Evolutionary conservation across 1,284 basidiomycete species (phyloP), one percentile per base, ranked within the genome.

Genomic region (Ganoderma meredithae): DNA sequence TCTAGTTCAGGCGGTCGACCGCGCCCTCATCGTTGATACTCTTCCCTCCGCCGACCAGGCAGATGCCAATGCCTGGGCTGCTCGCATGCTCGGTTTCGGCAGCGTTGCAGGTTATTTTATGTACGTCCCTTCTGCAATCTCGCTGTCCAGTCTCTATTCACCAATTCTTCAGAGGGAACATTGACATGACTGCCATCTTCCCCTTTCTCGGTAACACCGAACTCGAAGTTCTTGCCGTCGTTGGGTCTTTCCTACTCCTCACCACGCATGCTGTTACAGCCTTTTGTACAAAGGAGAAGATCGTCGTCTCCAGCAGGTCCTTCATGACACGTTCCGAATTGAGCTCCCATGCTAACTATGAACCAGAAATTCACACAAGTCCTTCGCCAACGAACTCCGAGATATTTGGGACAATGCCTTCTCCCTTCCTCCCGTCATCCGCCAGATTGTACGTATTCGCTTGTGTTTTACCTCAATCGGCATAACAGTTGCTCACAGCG

Each of bases 21-120:
- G 95, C 52, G 92, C 94, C 0, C 84, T 96, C 6, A 82, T 95
- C 19, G 90, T 96, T 0, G 92, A 94, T 72, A 89, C 83, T 0
- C 77, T 93, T 9, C 91, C 88, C 53, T 84, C 92, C 0, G 79
- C 85, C 0, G 85, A 90, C 60, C 97, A 99, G 78, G 90, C 95
- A 9, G 84, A 88, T 25, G 97, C 93, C 0, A 98, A 97, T 78
- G 97, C 97, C 0, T 99, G 97, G 97, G 96, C 95, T 1, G 95
- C 95, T 0, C 85, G 94, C 27, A 95, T 98, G 92, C 83, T 92
- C 62, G 93, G 93, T 0, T 76, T 95, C 44, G 95, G 95, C 8
- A 90, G 91, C 69, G 91, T 96, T 1, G 83, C 90, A 4, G 95
- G 95, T 0, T 96, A 96, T 80, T 96, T 94, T 75, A 84, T 94